phyloP scores from a whole-genome alignment of 306 rosid genomes.

The Quercus aquifolioides region DNA sequence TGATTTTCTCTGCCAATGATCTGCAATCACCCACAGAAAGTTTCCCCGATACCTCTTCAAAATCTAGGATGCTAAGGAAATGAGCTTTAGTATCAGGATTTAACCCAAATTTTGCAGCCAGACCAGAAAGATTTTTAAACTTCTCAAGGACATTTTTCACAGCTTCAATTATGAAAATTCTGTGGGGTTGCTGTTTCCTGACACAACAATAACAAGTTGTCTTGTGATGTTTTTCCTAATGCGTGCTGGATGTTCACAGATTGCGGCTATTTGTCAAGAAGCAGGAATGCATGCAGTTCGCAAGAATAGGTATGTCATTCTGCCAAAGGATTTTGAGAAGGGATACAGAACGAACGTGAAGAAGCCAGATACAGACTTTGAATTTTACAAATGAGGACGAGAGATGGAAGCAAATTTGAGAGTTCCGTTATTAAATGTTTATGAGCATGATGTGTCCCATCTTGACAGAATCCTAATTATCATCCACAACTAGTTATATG shows the following conservation, averaged over 20 bases:
- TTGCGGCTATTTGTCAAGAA: constrained; percentile 95
- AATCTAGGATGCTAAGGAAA: too few relatives aligned
- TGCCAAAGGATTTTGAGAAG: constrained; percentile 98
- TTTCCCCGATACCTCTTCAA: too few relatives aligned
- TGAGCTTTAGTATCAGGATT: too few relatives aligned
- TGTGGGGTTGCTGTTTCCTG: too few relatives aligned
- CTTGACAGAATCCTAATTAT: neutral
- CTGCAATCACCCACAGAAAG: too few relatives aligned
- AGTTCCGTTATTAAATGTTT: neutral
- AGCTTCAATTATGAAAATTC: too few relatives aligned
- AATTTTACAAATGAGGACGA: constrained; percentile 83
- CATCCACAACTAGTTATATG: neutral
- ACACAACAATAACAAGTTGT: too few relatives aligned
- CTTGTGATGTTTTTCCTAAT: neutral
- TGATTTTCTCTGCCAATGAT: too few relatives aligned
- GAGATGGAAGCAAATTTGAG: neutral
- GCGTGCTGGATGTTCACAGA: constrained; percentile 42
- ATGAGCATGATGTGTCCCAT: neutral
- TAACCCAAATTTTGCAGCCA: too few relatives aligned
- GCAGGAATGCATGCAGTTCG: constrained; percentile 99
- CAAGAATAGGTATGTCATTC: constrained; percentile 89
- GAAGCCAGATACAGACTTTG: constrained; percentile 98
- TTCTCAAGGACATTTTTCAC: too few relatives aligned
- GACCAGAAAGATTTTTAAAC: too few relatives aligned
- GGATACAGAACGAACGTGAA: constrained; percentile 94